A percentile compares a stretch with the other conserved stretches of the same genome.
These are phyloP conservation scores for Apiosordaria backusii DNA, from an alignment of 495 filamentous ascomycete species.

Conservation along the genomic window DNA sequence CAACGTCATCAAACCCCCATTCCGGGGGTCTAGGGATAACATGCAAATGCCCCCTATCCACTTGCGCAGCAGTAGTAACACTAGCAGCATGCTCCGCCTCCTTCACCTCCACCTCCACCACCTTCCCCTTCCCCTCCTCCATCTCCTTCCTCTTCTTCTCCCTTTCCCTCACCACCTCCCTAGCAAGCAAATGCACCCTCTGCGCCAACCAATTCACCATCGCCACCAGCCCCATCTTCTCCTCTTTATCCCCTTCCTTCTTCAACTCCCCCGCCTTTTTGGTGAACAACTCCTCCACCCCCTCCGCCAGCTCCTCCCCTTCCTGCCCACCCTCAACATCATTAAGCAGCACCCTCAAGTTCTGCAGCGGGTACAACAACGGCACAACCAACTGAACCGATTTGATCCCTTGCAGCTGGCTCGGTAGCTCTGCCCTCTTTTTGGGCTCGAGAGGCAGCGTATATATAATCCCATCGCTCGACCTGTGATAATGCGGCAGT, in stretches of 20 bases:
- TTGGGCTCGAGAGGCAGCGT: slow-evolving; percentile 69
- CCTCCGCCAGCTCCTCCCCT: slow-evolving; percentile 54
- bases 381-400: slow-evolving; percentile 69
- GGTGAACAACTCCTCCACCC: slow-evolving; percentile 63
- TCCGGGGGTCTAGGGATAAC: slow-evolving; percentile 80
- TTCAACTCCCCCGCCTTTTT: slow-evolving; percentile 47
- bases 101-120: slow-evolving; percentile 22
- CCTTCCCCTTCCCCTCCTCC: background rate
- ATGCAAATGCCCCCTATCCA: slow-evolving; percentile 61
- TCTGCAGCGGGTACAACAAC: slow-evolving; percentile 66
- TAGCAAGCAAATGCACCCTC: slow-evolving; percentile 68
- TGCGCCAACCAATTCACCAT: slow-evolving; percentile 74
- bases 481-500: slow-evolving; percentile 64
- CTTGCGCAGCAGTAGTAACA: slow-evolving; percentile 23
- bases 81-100: slow-evolving; percentile 27
- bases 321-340: slow-evolving; percentile 58
- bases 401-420: slow-evolving; percentile 58
- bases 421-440: slow-evolving; percentile 58
- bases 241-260: slow-evolving; percentile 28
- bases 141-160: slow-evolving; percentile 37
- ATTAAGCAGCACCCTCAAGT: slow-evolving; percentile 62
- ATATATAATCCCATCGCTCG: slow-evolving; percentile 65
- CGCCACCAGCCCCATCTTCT: slow-evolving; percentile 62
- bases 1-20: slow-evolving; percentile 55
- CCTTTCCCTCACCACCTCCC: slow-evolving; percentile 53